Percentiles rank a stretch among this genome's conserved stretches.
Conservation (phyloP, 2,329 filamentous ascomycete genomes). For the Fonsecaea nubica region DNA sequence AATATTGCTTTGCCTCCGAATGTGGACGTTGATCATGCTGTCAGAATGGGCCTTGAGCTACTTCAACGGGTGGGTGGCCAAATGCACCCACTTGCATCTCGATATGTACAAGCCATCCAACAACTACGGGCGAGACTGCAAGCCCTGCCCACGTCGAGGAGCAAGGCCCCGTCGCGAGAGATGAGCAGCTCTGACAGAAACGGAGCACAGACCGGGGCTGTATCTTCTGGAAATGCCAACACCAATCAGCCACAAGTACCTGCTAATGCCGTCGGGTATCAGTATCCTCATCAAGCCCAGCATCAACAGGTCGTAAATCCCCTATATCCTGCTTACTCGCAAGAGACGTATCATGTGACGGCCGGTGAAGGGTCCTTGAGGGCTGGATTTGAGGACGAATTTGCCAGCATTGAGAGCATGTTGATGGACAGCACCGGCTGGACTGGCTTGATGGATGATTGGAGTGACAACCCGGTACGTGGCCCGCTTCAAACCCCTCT, state of each 20-base stretch:
- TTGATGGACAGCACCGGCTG: slow-evolving; percentile 16
- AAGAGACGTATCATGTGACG: slow-evolving; percentile 8
- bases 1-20: slow-evolving; percentile 6
- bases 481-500: not conserved
- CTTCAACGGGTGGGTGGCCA: slow-evolving; percentile 12
- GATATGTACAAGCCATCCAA: slow-evolving; percentile 16
- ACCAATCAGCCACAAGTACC: not conserved
- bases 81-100: slow-evolving; percentile 17
- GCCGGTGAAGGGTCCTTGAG: not conserved
- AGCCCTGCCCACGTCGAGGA: not conserved
- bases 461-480: slow-evolving; percentile 14
- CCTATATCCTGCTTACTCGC: not conserved
- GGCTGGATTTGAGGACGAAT: slow-evolving; percentile 16
- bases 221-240: not conserved
- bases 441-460: slow-evolving; percentile 18
- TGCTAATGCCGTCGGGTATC: not conserved
- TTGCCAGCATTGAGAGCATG: slow-evolving; percentile 15
- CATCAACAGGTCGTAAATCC: not conserved
- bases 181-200: not conserved
- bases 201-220: not conserved
- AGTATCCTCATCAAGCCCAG: slow-evolving; percentile 1
- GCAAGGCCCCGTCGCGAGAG: not conserved
- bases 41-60: slow-evolving; percentile 7
- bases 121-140: slow-evolving; percentile 10
- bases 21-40: slow-evolving; percentile 13